Base-by-base conservation (phyloP, 202 grass and related monocot species). In the Bolboschoenoplectus hybrid region DNA sequence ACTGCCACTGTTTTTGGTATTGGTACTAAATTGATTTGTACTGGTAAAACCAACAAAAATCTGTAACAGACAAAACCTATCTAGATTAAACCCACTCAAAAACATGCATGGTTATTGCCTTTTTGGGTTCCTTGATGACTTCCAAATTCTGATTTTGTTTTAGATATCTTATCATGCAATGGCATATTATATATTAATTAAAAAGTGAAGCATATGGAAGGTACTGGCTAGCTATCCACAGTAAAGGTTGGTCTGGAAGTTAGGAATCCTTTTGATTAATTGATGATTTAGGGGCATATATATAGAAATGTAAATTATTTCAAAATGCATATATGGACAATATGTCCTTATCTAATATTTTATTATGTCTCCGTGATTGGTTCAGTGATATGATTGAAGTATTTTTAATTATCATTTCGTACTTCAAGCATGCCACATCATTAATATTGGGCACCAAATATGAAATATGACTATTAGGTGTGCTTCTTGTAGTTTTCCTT, bases 351-450 rank as follows among this genome's bases (percentile, higher is more conserved):
- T 6, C 50, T 20, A 74, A 49, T 4, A 74, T 26, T 9, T 68
- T 49, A 5, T 19, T 50, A 49, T 35, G 3, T 26, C 9, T 74
- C 9, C 19, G 19, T 74, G 70, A 74, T 70, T 70, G 40, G n/a
- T 44, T 70, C 14, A 45, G 39, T 70, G 14, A 44, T 69, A 69
- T 69, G 40, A 70, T 74, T 74, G 70, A 34, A 74, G 41, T 34
- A 49, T 20, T 49, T 49, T 49, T 50, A 5, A 26, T 74, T 0
- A 74, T 26, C 9, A 12, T 12, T 4, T 1, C 3, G 68, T 34
- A 34, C n/a, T 73, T 26, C 0, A 5, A 68, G 66, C 69, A 50
- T 50, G 45, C 50, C 44, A 74, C 7, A 26, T 74, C 44, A 74
- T 49, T 50, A 32, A 74, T 72, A 74, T 11, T 11, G 70, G 11